These are phyloP conservation scores for Xenoacremonium recifei DNA, from an alignment of 2,329 filamentous ascomycete genomes.

Conservation along the genomic window DNA sequence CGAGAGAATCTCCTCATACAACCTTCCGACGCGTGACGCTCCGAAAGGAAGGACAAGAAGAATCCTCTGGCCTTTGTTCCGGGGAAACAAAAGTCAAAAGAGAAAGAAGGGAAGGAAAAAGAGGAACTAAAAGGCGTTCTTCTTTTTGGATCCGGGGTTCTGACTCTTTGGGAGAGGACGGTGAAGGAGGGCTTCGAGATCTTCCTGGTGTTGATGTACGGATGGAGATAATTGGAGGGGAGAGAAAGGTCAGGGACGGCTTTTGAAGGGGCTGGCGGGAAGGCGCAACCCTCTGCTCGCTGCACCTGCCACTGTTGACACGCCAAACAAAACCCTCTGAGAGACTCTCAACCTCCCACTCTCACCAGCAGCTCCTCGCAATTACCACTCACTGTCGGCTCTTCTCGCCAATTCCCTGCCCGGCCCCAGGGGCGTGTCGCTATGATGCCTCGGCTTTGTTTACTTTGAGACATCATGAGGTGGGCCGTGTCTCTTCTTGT, in stretches of 20 bases:
- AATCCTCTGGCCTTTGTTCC: constrained; percentile 63
- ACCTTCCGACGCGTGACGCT: constrained; percentile 52
- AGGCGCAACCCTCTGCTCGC: too few species aligned
- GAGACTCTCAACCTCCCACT: too few species aligned
- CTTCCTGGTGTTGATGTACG: constrained; percentile 24
- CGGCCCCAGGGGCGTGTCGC: background rate
- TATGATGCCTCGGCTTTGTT: constrained; percentile 13
- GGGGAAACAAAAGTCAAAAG: constrained; percentile 54
- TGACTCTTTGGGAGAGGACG: constrained; percentile 29
- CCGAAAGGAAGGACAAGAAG: constrained; percentile 71
- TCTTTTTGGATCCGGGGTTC: too few species aligned
- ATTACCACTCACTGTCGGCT: too few species aligned
- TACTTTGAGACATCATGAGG: constrained; percentile 19
- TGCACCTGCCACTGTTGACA: too few species aligned
- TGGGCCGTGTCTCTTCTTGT: constrained; percentile 15
- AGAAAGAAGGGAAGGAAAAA: constrained; percentile 33
- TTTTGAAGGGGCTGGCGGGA: constrained; percentile 37
- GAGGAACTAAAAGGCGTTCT: constrained; percentile 32
- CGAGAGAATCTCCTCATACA: constrained; percentile 65
- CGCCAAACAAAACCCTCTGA: background rate
- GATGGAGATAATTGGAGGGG: constrained; percentile 39
- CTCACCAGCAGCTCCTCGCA: too few species aligned
- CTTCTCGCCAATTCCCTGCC: too few species aligned
- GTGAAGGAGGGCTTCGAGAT: too few species aligned
- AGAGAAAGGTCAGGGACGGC: constrained; percentile 27